phyloP scores from a whole-genome alignment of 148 eudicot genomes.

The Rhododendron vialii region DNA sequence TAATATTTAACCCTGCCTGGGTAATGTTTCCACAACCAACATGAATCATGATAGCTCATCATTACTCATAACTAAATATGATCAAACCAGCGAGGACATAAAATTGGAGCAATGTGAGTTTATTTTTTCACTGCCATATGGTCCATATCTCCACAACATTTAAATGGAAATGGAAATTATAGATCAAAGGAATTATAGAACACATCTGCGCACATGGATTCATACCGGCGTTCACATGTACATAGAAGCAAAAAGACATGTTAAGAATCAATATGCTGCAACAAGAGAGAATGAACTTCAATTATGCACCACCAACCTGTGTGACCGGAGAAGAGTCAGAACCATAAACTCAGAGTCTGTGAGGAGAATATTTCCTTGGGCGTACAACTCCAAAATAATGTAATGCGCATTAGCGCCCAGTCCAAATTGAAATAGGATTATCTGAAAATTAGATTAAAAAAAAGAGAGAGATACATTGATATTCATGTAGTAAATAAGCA shows the following conservation, averaged over 20 bases:
- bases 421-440: slow-evolving; percentile 90
- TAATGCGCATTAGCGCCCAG: slow-evolving; percentile 81
- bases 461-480: background rate
- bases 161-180: background rate
- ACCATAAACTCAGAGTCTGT: slow-evolving; percentile 81
- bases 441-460: slow-evolving; percentile 34
- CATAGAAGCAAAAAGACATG: background rate
- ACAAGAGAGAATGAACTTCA: background rate
- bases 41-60: slow-evolving; percentile 1
- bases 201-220: background rate
- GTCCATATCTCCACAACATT: background rate
- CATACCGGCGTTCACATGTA: background rate
- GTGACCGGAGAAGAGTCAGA: slow-evolving; percentile 95
- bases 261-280: background rate
- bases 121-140: background rate
- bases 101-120: background rate
- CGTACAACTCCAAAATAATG: slow-evolving; percentile 87
- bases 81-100: background rate
- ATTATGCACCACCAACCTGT: slow-evolving; percentile 55
- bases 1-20: background rate
- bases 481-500: background rate
- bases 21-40: background rate
- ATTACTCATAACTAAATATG: background rate
- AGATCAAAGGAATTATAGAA: background rate
- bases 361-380: slow-evolving; percentile 94